Evolutionary conservation across 1,284 basidiomycete genomes (phyloP).

Genomic region (Entoloma clypeatum): DNA sequence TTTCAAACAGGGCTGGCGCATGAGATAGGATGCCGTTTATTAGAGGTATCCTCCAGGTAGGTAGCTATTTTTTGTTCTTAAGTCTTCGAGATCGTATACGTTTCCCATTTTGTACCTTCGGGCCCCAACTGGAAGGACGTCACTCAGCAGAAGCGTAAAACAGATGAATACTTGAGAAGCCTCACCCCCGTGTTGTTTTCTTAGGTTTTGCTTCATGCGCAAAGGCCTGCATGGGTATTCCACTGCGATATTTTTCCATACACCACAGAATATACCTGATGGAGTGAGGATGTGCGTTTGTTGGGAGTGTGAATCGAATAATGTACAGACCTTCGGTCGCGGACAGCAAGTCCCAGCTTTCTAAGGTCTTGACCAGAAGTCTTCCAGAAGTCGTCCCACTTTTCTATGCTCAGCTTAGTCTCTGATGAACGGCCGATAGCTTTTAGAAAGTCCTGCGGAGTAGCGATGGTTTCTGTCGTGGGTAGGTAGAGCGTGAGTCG

Average conservation of each 20-base stretch:
- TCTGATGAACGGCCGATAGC: conserved; percentile 67
- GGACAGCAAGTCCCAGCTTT: conserved; percentile 58
- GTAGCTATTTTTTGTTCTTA: conserved; percentile 28
- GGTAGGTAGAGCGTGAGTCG: conserved; percentile 11
- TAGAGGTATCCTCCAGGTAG: neutral
- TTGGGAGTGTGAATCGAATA: neutral
- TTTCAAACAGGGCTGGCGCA: too few species aligned
- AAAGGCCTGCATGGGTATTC: conserved; percentile 52
- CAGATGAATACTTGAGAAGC: conserved; percentile 12
- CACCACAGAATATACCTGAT: conserved; percentile 77
- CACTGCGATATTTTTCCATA: conserved; percentile 72
- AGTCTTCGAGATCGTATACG: conserved; percentile 61
- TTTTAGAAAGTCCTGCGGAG: conserved; percentile 62
- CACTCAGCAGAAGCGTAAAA: conserved; percentile 8
- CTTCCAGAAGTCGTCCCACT: conserved; percentile 70
- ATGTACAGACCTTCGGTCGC: conserved; percentile 56
- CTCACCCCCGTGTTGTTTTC: conserved; percentile 76
- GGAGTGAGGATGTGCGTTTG: conserved; percentile 5
- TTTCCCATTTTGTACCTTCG: conserved; percentile 73
- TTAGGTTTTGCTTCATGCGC: conserved; percentile 61
- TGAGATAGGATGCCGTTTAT: too few species aligned
- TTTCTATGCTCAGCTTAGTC: conserved; percentile 51
- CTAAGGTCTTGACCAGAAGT: conserved; percentile 55
- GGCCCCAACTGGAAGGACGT: conserved; percentile 40
- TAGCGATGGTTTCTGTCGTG: conserved; percentile 28